phyloP scores from a whole-genome alignment of 306 rosid genomes.

The Potentilla sterilis region DNA sequence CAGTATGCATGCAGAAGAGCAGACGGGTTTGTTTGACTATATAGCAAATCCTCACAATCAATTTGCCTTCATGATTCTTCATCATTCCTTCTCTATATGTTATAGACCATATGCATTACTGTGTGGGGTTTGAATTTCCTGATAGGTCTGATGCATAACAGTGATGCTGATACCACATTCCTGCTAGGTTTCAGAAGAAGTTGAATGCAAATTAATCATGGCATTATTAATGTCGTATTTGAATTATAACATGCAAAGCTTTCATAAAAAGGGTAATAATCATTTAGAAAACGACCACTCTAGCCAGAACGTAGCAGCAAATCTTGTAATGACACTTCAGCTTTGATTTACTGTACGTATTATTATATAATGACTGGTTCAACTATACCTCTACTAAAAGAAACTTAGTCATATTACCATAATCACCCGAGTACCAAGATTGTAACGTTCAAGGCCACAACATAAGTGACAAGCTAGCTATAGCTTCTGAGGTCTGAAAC shows the following conservation, averaged over 20 bases:
- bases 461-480: background rate
- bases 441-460: background rate
- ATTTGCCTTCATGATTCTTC: conserved; percentile 10
- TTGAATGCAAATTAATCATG: conserved; percentile 4
- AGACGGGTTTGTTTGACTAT: conserved; percentile 12
- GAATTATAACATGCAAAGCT: background rate
- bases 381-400: background rate
- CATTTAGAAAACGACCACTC: conserved; percentile 16
- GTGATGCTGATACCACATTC: conserved; percentile 2
- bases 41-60: background rate
- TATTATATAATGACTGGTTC: background rate
- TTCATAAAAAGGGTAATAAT: conserved; percentile 8
- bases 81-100: background rate
- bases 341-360: background rate
- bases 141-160: background rate
- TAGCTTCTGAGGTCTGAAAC: background rate
- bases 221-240: background rate
- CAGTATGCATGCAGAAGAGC: background rate
- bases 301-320: background rate
- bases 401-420: background rate
- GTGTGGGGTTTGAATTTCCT: conserved; percentile 4
- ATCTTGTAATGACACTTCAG: conserved; percentile 6
- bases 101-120: conserved; percentile 3
- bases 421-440: background rate
- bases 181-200: conserved; percentile 2